Conservation (phyloP, 2,329 filamentous ascomycete species). For the Cyphellophora attinorum region DNA sequence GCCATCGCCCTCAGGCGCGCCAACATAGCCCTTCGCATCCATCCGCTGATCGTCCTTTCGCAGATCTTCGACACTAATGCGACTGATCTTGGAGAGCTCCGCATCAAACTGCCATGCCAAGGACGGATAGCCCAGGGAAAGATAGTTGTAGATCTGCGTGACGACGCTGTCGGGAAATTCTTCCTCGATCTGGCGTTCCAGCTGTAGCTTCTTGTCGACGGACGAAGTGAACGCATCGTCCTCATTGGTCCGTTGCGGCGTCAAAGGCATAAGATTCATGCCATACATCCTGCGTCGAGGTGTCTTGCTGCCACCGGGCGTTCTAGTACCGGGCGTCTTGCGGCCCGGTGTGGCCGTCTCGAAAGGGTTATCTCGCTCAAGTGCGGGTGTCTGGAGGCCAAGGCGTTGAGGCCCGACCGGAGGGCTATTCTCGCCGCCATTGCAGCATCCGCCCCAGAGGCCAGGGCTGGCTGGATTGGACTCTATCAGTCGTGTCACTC, state of each 20-base stretch:
- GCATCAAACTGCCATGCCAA: slow-evolving; percentile 74
- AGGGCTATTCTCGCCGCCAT: slow-evolving; percentile 17
- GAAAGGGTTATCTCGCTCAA: slow-evolving; percentile 24
- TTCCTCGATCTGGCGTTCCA: slow-evolving; percentile 38
- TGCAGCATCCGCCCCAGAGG: slow-evolving; percentile 23
- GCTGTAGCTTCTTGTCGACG: slow-evolving; percentile 22
- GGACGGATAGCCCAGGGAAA: slow-evolving; percentile 83
- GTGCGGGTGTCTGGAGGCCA: slow-evolving; percentile 27
- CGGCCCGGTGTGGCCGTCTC: slow-evolving; percentile 9
- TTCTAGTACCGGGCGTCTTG: slow-evolving; percentile 22
- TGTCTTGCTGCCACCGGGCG: slow-evolving; percentile 17
- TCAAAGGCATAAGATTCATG: slow-evolving; percentile 22
- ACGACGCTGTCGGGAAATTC: slow-evolving; percentile 81
- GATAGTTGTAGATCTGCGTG: slow-evolving; percentile 94
- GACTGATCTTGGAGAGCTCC: slow-evolving; percentile 73
- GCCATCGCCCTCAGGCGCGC: slow-evolving; percentile 27
- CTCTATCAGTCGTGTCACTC: slow-evolving; percentile 1
- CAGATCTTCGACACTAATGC: slow-evolving; percentile 59
- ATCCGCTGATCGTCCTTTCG: slow-evolving; percentile 58
- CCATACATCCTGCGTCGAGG: neutral
- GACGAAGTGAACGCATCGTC: slow-evolving; percentile 24
- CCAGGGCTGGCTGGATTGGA: slow-evolving; percentile 11
- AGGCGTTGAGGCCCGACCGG: slow-evolving; percentile 9
- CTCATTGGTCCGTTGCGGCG: slow-evolving; percentile 38
- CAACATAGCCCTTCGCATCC: slow-evolving; percentile 65